Conservation (phyloP, 148 eudicot species). For the Selenicereus undatus region DNA sequence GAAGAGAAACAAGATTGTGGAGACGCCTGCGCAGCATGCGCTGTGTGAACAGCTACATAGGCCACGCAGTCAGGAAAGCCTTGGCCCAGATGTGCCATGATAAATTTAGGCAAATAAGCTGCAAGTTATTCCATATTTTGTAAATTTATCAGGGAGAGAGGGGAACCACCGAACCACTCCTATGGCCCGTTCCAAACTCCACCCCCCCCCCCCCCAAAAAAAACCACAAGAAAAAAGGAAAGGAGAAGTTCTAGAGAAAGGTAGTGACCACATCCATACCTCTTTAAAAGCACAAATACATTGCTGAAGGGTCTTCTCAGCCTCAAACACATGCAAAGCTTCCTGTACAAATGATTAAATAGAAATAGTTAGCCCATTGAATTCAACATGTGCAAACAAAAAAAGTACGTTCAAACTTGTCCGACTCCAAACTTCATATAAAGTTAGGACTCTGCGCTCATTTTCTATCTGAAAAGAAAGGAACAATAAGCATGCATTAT, state of each 20-base stretch:
- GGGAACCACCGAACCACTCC: not conserved
- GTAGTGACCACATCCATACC: slow-evolving; percentile 34
- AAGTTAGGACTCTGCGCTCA: not conserved
- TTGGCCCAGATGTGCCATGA: not conserved
- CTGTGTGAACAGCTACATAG: not conserved
- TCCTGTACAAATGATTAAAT: slow-evolving; percentile 32
- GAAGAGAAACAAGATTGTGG: not conserved
- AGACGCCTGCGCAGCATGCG: not conserved
- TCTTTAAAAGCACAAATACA: slow-evolving; percentile 65
- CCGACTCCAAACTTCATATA: not conserved
- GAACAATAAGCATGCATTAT: not conserved
- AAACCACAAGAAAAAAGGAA: no score
- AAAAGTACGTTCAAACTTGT: not conserved
- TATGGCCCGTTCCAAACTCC: not conserved
- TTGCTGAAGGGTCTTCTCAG: slow-evolving; percentile 48
- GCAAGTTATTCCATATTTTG: no score
- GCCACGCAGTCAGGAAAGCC: no score
- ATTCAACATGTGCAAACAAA: not conserved
- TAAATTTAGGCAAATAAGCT: not conserved
- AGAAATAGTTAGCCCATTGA: slow-evolving; percentile 9
- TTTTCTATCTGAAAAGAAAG: not conserved
- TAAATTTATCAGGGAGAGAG: no score
- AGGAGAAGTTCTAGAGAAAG: not conserved
- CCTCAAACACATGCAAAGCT: slow-evolving; percentile 30
- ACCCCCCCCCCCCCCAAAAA: not conserved